phyloP scores from a whole-genome alignment of 345 rosid genomes.

The Camelina neglecta region DNA sequence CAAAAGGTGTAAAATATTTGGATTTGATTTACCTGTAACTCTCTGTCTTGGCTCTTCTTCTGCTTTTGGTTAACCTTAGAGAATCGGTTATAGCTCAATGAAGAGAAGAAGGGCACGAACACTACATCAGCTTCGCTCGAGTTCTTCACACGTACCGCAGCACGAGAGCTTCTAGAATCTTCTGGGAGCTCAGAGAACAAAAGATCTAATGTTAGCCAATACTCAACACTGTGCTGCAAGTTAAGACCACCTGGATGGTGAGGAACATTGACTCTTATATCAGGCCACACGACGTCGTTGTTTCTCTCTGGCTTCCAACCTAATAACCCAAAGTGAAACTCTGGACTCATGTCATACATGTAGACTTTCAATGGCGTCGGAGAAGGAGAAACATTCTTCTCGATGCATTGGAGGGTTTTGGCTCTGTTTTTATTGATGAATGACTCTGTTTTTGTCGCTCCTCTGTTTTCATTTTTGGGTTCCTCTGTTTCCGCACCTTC shows the following conservation, averaged over 20 bases:
- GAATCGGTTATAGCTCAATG: constrained; percentile 75
- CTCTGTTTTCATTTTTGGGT: constrained; percentile 34
- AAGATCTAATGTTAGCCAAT: constrained; percentile 92
- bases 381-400: constrained; percentile 23
- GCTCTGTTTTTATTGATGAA: constrained; percentile 30
- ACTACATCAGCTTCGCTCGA: constrained; percentile 84
- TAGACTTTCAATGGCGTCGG: constrained; percentile 61
- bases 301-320: constrained; percentile 66
- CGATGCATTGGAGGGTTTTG: background rate
- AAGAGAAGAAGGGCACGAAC: constrained; percentile 91
- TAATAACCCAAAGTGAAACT: constrained; percentile 85
- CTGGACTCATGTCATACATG: constrained; percentile 89
- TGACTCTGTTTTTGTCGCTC: constrained; percentile 11
- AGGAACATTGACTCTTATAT: constrained; percentile 60
- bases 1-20: background rate
- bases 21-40: constrained; percentile 40
- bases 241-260: constrained; percentile 89
- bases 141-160: constrained; percentile 75
- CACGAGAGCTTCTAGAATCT: constrained; percentile 50
- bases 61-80: constrained; percentile 66
- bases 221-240: constrained; percentile 93
- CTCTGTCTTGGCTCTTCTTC: constrained; percentile 64
- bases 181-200: constrained; percentile 69
- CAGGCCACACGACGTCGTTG: constrained; percentile 79
- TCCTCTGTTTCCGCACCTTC: constrained; percentile 24